Conservation (phyloP, 768 basidiomycete species). For the Termitomyces sp. region DNA sequence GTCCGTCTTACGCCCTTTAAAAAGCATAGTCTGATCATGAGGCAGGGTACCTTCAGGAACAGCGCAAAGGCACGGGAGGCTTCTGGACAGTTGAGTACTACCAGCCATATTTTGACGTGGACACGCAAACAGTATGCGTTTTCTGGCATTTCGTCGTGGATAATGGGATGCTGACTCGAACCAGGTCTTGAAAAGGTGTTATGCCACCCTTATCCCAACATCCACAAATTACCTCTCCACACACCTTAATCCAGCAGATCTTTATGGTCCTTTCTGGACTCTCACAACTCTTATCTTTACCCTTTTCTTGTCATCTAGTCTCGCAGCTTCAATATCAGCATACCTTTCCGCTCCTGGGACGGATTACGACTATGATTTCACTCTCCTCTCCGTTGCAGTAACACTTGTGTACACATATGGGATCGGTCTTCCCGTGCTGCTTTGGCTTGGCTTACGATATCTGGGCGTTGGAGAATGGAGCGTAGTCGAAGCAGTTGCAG, state of each 20-base stretch:
- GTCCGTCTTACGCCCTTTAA: constrained; percentile 22
- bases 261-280: constrained; percentile 97
- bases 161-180: neutral
- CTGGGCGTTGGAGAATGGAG: constrained; percentile 89
- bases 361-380: constrained; percentile 80
- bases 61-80: constrained; percentile 41
- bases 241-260: constrained; percentile 64
- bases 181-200: constrained; percentile 70
- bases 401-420: constrained; percentile 87
- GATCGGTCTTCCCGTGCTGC: constrained; percentile 68
- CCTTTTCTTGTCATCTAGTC: constrained; percentile 90
- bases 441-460: constrained; percentile 86
- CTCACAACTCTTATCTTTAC: constrained; percentile 91
- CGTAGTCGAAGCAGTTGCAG: constrained; percentile 72
- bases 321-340: constrained; percentile 82
- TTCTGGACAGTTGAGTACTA: constrained; percentile 88
- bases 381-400: constrained; percentile 75
- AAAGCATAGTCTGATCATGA: neutral
- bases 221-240: constrained; percentile 58
- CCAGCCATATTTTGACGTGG: constrained; percentile 84
- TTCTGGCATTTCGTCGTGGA: neutral
- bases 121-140: constrained; percentile 60
- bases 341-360: constrained; percentile 65
- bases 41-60: constrained; percentile 63
- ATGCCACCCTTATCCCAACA: constrained; percentile 72